Base-by-base conservation (phyloP, 495 filamentous ascomycete species). In the Pseudoneurospora amorphoporcata region DNA sequence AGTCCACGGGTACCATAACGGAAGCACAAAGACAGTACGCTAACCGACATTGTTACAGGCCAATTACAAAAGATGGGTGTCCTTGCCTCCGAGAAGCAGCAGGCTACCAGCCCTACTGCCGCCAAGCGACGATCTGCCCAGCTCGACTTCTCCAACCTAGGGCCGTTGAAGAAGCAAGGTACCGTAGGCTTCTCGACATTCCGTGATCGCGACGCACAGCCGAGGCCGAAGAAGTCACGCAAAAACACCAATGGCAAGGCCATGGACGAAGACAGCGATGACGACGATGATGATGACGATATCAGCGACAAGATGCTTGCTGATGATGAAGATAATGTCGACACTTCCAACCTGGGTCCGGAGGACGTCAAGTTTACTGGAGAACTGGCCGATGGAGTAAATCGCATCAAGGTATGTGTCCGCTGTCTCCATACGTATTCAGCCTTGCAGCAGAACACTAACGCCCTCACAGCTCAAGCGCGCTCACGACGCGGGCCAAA, bases 21-120 rank as follows among this genome's bases (percentile, higher is more conserved):
- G 29, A 17, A 65, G 53, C 29, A 0, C 29, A 61, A 0, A 17
- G 14, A 61, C 29, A 65, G 23, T 61, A 40, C 39, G 42, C 73
- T 74, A 43, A 74, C 39, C n/a, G 29, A 76, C 42, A 70, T 75
- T 78, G 69, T 10, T 69, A 3, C 74, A 96, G 93, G 92, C 37
- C 93, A 98, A 91, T 85, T 98, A 39, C 89, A 93, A 78, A 97
- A 97, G 83, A 97, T 98, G 94, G 92, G 93, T 39, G 91, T 98
- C 39, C 80, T 94, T 58, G 84, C 89, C 40, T 82, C 89, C 9
- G 74, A 88, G 16, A 92, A 93, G 75, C 72, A 82, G 4, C 84
- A 87, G 72, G 81, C 88, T 58, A 86, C 88, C 3, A 84, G 90
- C 0, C 82, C 86, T 7, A 82, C 82, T 45, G 79, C 82, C 3